Percentiles rank a stretch among this genome's conserved stretches.
phyloP scores from a whole-genome alignment of 768 basidiomycete species.

The Tricholoma hemisulphureum region DNA sequence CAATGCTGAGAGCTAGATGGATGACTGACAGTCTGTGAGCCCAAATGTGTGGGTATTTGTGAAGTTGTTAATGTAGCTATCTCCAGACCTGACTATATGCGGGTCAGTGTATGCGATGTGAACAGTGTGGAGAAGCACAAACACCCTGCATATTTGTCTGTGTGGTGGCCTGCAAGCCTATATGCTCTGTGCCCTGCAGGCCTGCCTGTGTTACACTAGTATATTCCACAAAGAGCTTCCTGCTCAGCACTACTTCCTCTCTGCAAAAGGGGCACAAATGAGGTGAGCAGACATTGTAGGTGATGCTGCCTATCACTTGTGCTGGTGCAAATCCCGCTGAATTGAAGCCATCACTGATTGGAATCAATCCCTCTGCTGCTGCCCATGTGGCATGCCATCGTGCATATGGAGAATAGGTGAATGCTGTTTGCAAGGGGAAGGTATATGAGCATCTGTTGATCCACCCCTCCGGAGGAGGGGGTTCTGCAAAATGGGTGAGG shows the following conservation, averaged over 20 bases:
- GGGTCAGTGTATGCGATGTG: background rate
- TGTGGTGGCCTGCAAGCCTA: no score
- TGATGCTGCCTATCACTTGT: background rate
- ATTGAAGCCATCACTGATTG: background rate
- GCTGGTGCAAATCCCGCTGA: background rate
- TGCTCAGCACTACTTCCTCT: background rate
- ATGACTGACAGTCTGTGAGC: no score
- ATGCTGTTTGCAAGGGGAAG: no score
- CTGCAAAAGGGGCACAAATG: no score
- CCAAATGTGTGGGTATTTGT: background rate
- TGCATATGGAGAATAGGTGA: background rate
- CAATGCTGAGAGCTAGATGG: no score
- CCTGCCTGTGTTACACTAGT: no score
- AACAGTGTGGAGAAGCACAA: no score
- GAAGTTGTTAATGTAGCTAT: background rate
- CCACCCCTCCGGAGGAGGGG: no score
- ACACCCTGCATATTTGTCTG: no score
- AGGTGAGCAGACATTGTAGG: background rate
- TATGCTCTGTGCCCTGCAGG: no score
- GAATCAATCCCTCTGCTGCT: background rate
- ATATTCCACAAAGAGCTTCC: background rate
- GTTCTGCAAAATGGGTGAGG: no score
- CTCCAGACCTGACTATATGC: background rate
- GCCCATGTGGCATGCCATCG: background rate
- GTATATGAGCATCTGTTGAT: no score